phyloP scores from a whole-genome alignment of 148 eudicot species.

The Rhododendron ovatum region DNA sequence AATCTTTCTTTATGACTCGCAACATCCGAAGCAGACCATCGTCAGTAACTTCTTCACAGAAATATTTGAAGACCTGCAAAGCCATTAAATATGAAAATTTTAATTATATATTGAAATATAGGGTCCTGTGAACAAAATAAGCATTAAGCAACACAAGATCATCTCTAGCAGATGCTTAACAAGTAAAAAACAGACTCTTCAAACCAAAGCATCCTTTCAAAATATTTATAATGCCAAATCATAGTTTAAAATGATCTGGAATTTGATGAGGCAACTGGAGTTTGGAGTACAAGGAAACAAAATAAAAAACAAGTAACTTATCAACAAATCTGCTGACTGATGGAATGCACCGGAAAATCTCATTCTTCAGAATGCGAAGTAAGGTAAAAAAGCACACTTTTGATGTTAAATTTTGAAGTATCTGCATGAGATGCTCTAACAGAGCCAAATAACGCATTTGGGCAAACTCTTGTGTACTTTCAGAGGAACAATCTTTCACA shows the following conservation, averaged over 20 bases:
- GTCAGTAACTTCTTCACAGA: conserved; percentile 64
- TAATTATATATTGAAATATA: background rate
- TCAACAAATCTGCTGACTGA: background rate
- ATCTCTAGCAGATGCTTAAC: background rate
- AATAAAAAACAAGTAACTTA: background rate
- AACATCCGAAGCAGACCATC: conserved; percentile 85
- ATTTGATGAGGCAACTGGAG: background rate
- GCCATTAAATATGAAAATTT: background rate
- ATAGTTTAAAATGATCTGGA: background rate
- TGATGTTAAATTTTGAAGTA: background rate
- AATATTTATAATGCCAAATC: background rate
- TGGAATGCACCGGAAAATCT: background rate
- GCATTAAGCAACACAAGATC: background rate
- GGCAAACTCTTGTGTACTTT: background rate
- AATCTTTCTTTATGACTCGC: conserved; percentile 84
- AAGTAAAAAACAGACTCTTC: background rate
- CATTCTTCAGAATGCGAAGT: background rate
- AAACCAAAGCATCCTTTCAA: background rate
- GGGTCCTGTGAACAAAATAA: background rate
- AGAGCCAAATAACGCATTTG: background rate
- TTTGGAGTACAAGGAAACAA: background rate
- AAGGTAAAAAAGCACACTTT: no score
- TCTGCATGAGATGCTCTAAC: background rate
- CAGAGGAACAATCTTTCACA: background rate
- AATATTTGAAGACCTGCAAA: conserved; percentile 76